phyloP scores from a whole-genome alignment of 2,329 filamentous ascomycete species.

The Calonectria multiphialidica region DNA sequence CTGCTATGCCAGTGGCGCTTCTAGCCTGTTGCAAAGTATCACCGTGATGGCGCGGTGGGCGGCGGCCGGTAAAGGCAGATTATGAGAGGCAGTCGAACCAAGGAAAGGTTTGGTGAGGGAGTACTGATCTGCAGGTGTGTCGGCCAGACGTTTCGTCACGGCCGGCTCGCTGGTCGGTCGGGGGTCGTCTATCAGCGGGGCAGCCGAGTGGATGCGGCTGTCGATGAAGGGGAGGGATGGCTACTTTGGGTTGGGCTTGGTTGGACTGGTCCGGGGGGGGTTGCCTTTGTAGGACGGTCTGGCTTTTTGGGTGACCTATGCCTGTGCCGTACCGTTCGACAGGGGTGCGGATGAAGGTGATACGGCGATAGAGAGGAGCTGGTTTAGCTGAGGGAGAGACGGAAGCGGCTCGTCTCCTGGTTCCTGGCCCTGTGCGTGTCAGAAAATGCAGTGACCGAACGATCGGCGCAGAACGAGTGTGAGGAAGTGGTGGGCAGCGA shows the following conservation, averaged over 20 bases:
- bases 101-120: slow-evolving; percentile 27
- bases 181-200: slow-evolving; percentile 39
- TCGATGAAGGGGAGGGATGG: slow-evolving; percentile 29
- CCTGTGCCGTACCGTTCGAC: slow-evolving; percentile 21
- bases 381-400: slow-evolving; percentile 4
- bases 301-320: slow-evolving; percentile 30
- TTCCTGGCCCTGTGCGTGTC: slow-evolving; percentile 10
- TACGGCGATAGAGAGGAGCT: slow-evolving; percentile 8
- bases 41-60: slow-evolving; percentile 27
- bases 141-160: slow-evolving; percentile 21
- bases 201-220: slow-evolving; percentile 40
- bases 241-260: slow-evolving; percentile 32
- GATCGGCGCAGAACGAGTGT: background rate
- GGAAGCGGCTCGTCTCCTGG: slow-evolving; percentile 7
- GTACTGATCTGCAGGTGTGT: slow-evolving; percentile 37
- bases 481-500: background rate
- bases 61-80: slow-evolving; percentile 25
- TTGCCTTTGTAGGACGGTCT: slow-evolving; percentile 23
- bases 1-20: slow-evolving; percentile 22
- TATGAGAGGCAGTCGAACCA: slow-evolving; percentile 28
- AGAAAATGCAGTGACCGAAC: slow-evolving; percentile 3
- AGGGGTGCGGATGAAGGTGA: slow-evolving; percentile 22
- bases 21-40: slow-evolving; percentile 24
- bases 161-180: slow-evolving; percentile 31
- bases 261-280: slow-evolving; percentile 35